These are phyloP conservation scores for Croton setiger DNA, from an alignment of 441 rosid genomes.

Conservation along the genomic window DNA sequence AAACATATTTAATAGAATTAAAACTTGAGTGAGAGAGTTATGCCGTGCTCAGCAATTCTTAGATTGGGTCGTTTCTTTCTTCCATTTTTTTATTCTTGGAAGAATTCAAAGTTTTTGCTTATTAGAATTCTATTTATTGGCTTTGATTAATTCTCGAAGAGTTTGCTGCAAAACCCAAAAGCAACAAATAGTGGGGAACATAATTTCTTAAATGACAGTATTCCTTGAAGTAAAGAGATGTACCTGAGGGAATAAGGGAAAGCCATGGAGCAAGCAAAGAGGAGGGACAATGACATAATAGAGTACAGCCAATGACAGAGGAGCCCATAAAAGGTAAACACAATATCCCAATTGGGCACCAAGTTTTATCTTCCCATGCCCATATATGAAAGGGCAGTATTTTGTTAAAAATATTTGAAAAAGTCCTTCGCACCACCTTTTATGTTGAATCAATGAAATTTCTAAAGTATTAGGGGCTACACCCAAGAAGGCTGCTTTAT, in stretches of 20 bases:
- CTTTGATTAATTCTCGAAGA: too few relatives aligned
- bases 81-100: too few relatives aligned
- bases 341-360: constrained; percentile 43
- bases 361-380: constrained; percentile 43
- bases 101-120: too few relatives aligned
- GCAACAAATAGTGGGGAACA: too few relatives aligned
- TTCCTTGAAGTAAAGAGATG: background rate
- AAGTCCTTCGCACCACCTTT: constrained; percentile 73
- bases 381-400: constrained; percentile 52
- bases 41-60: too few relatives aligned
- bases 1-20: background rate
- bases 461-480: constrained; percentile 48
- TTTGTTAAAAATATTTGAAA: constrained; percentile 54
- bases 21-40: too few relatives aligned
- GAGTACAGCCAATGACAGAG: constrained; percentile 42
- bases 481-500: constrained; percentile 51
- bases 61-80: too few relatives aligned
- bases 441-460: constrained; percentile 57
- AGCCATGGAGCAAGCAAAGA: constrained; percentile 47
- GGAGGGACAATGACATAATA: constrained; percentile 51
- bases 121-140: too few relatives aligned
- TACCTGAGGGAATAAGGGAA: constrained; percentile 68
- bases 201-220: too few relatives aligned
- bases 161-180: background rate
- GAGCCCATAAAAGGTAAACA: constrained; percentile 17